phyloP scores from a whole-genome alignment of 805 yeast species.

The Lipomyces anomalus region DNA sequence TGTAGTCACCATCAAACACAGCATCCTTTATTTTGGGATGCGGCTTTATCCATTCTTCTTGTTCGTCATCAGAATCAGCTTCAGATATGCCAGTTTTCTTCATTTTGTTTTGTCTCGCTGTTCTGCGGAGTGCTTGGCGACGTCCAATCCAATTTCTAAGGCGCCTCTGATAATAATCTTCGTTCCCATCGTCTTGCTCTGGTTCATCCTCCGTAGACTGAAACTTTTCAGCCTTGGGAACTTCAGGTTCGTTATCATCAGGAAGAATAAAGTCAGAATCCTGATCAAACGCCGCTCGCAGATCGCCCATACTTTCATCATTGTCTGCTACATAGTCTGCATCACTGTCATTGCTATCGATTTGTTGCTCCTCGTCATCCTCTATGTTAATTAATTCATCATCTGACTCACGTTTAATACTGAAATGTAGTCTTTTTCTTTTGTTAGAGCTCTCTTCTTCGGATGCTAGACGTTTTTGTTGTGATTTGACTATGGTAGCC shows the following conservation, averaged over 20 bases:
- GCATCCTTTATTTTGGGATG: slow-evolving; percentile 79
- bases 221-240: too few relatives aligned
- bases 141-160: slow-evolving; percentile 53
- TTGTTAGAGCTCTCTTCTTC: not conserved
- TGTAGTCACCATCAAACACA: slow-evolving; percentile 58
- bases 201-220: slow-evolving; percentile 33
- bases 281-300: too few relatives aligned
- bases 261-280: too few relatives aligned
- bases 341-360: too few relatives aligned
- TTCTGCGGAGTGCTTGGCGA: slow-evolving; percentile 43
- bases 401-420: too few relatives aligned
- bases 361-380: too few relatives aligned
- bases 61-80: slow-evolving; percentile 13
- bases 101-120: slow-evolving; percentile 23
- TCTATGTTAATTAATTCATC: too few relatives aligned
- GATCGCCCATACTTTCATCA: too few relatives aligned
- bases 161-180: slow-evolving; percentile 53
- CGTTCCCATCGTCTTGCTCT: slow-evolving; percentile 78
- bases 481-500: slow-evolving; percentile 1
- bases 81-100: not conserved
- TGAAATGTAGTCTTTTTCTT: slow-evolving; percentile 2
- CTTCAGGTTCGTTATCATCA: too few relatives aligned
- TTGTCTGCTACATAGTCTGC: too few relatives aligned
- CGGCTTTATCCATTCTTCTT: slow-evolving; percentile 61
- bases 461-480: slow-evolving; percentile 6